phyloP scores from a whole-genome alignment of 148 eudicot genomes.

The Rhododendron molle region DNA sequence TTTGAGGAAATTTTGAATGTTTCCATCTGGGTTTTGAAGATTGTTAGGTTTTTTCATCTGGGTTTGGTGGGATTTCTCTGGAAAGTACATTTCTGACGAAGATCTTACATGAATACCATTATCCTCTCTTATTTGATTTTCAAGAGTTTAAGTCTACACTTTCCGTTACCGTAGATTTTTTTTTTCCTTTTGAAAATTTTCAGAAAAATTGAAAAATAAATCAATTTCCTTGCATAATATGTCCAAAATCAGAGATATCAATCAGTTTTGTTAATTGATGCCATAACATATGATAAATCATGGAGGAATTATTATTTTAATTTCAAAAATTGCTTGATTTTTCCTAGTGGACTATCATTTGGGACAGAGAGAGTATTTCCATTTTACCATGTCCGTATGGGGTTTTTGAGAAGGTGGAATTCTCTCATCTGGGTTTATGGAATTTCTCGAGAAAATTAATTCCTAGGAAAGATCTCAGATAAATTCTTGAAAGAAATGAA shows the following conservation, averaged over 20 bases:
- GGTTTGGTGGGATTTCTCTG: background rate
- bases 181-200: background rate
- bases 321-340: background rate
- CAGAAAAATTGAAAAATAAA: background rate
- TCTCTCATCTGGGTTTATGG: background rate
- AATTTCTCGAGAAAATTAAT: background rate
- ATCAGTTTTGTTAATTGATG: background rate
- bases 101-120: background rate
- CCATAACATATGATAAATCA: background rate
- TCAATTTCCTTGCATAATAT: background rate
- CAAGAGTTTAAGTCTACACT: background rate
- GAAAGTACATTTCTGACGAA: background rate
- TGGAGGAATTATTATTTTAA: background rate
- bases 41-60: background rate
- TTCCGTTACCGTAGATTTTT: background rate
- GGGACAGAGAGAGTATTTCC: background rate
- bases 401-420: background rate
- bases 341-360: background rate
- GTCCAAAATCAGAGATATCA: background rate
- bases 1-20: background rate
- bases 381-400: background rate
- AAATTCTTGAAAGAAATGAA: background rate
- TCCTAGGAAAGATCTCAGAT: background rate
- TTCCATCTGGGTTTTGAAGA: background rate
- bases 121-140: background rate